These are phyloP conservation scores for Petunia secreta DNA, from an alignment of 257 asterid species.

Conservation along the genomic window DNA sequence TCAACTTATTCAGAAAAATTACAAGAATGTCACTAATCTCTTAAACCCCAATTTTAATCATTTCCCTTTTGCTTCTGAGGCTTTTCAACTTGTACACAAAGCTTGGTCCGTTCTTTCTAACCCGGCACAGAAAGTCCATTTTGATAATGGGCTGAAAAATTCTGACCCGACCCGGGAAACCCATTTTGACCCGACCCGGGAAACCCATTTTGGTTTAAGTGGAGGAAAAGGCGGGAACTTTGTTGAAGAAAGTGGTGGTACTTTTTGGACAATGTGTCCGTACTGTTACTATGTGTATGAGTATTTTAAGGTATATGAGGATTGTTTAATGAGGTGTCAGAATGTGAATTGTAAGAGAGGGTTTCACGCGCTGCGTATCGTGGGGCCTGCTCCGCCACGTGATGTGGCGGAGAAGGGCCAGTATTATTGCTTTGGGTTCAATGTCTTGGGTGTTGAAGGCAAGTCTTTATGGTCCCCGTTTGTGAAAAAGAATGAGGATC, in stretches of 20 bases:
- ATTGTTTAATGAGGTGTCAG: constrained; percentile 56
- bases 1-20: constrained; percentile 33
- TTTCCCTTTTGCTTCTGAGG: constrained; percentile 48
- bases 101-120: constrained; percentile 57
- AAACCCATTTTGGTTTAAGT: not conserved
- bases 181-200: not conserved
- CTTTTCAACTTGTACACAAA: constrained; percentile 36
- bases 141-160: constrained; percentile 29
- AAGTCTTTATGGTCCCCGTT: constrained; percentile 48
- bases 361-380: constrained; percentile 49
- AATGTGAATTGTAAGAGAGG: constrained; percentile 52
- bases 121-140: constrained; percentile 40
- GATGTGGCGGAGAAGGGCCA: constrained; percentile 53
- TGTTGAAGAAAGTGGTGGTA: constrained; percentile 24
- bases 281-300: constrained; percentile 61
- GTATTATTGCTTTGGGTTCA: constrained; percentile 51
- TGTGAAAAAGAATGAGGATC: constrained; percentile 19
- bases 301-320: constrained; percentile 43
- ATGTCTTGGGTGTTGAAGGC: constrained; percentile 33
- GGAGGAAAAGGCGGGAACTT: not conserved
- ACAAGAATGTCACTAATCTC: constrained; percentile 32
- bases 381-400: constrained; percentile 45
- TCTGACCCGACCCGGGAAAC: not conserved
- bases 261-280: constrained; percentile 76
- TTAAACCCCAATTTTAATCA: constrained; percentile 49